Base-by-base conservation (phyloP, 257 asterid genomes). In the Nicotiana knightiana region DNA sequence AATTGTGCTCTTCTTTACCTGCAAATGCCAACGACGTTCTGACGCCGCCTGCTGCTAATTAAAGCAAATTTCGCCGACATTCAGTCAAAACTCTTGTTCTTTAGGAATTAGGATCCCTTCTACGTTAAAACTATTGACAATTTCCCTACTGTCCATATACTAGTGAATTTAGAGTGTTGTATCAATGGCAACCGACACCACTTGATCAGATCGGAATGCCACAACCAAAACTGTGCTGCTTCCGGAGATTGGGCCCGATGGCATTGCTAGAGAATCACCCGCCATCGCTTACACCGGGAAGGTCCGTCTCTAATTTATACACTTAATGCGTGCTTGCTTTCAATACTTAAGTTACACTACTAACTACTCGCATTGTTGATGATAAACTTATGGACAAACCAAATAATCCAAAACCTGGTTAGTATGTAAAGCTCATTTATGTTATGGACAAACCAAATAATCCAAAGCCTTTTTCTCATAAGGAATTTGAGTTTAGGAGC, bases 221-320 rank as follows among this genome's bases (percentile, higher is more conserved):
- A 91, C 90, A 86, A 89, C 87, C 32, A 86, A 76, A 58, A 54
- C 83, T 18, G 63, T 87, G 79, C 83, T 88, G 85, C 87, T 84
- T 51, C 89, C 92, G 79, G 97, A 94, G 90, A 96, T 96, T 91
- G 99, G 97, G 70, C 94, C 98, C 46, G 99, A 94, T 85, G 98
- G 99, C 48, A 77, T 94, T 62, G 92, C 91, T 32, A 91, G 92
- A 15, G 98, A 96, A 83, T 83, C 90, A 81, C 96, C 98, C 7
- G 90, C 85, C 84, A 96, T 96, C 82, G 94, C 98, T 78, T 94
- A 96, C 90, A 88, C 99, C 61, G 98, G 94, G 75, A 89, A 86
- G 97, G 98, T 92, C 21, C 30, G 64, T 5, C 48, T n/a, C 73
- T 81, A 9, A 48, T 73, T 46, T 43, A 71, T 71, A 71, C 24